These are phyloP conservation scores for Peniophora sp. DNA, from an alignment of 1,284 basidiomycete genomes.

Conservation along the genomic window DNA sequence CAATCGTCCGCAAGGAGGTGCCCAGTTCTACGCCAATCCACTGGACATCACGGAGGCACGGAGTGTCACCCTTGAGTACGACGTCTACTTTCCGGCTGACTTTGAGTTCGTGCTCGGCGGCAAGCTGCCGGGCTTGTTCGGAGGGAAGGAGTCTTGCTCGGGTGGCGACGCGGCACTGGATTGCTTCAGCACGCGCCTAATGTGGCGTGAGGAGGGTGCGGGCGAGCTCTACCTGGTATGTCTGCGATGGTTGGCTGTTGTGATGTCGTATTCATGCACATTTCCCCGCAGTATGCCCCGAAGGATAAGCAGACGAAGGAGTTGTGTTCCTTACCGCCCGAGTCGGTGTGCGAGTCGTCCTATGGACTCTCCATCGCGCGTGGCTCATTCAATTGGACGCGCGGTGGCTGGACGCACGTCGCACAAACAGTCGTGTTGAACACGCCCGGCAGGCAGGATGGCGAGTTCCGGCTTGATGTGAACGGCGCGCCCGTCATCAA, in stretches of 20 bases:
- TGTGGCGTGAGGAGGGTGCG: constrained; percentile 58
- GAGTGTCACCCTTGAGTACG: constrained; percentile 52
- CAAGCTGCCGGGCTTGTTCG: constrained; percentile 68
- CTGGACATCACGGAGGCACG: constrained; percentile 37
- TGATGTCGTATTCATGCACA: constrained; percentile 9
- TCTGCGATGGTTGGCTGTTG: neutral
- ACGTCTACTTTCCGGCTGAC: constrained; percentile 55
- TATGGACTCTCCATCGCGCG: constrained; percentile 72
- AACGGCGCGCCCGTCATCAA: constrained; percentile 46
- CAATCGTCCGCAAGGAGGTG: constrained; percentile 49
- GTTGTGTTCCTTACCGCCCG: constrained; percentile 47
- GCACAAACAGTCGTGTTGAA: constrained; percentile 60
- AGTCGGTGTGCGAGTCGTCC: constrained; percentile 50
- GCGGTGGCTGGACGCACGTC: constrained; percentile 62
- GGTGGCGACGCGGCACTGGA: constrained; percentile 54
- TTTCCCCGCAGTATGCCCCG: constrained; percentile 47
- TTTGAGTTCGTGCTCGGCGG: constrained; percentile 67
- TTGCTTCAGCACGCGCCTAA: constrained; percentile 69
- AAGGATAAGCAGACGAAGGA: constrained; percentile 42
- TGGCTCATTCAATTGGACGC: constrained; percentile 59
- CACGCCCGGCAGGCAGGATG: constrained; percentile 47
- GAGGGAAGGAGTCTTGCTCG: constrained; percentile 58
- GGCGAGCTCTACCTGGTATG: constrained; percentile 71
- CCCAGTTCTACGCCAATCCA: constrained; percentile 63
- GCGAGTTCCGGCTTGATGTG: constrained; percentile 34